Evolutionary conservation across 2,329 filamentous ascomycete genomes (phyloP), one percentile per base, ranked within the genome.

Genomic region (Drechslerella dactyloides): DNA sequence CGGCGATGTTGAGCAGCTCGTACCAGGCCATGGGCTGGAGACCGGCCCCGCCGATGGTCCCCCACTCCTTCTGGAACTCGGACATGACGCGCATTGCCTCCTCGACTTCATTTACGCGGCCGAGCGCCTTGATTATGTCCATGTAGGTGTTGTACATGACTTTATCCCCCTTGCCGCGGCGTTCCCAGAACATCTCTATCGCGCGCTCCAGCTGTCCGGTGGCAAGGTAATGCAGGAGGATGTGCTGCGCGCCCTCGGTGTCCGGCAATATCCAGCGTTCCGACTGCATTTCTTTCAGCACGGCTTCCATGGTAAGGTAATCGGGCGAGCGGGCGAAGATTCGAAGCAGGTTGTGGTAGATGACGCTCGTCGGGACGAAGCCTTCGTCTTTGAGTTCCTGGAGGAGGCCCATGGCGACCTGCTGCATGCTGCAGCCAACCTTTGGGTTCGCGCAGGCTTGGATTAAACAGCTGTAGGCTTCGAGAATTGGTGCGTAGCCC

Each of bases 171-270:
- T 86, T 86, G 57, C 85, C 81, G 37, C 66, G 64, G 54, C 74
- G 62, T 8, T 70, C 56, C 30, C 73, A 62, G 50, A 77, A 73
- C 50, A 75, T 74, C 44, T 85, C 83, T 66, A 96, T 81, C 1
- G 91, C 93, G 74, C 93, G 81, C 80, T 97, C 94, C 73, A 91
- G 88, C 76, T 96, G 89, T 0, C 87, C 86, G 76, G 97, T 93
- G 19, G 92, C 85, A 37, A 97, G 82, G 69, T 96, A 80, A 0
- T 91, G 91, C 8, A 91, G 81, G 1, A 89, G 84, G 19, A 96
- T 82, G 77, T 85, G 86, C 75, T 90, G 85, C 77, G 85, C 85
- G 7, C 87, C 89, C 5, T 84, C 82, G 10, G 83, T 84, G 46
- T 83, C 86, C 7, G 90, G 80, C 7, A 82, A 81, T 58, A 89